Conservation (phyloP, 2,329 filamentous ascomycete genomes). For the Periconia sp. region DNA sequence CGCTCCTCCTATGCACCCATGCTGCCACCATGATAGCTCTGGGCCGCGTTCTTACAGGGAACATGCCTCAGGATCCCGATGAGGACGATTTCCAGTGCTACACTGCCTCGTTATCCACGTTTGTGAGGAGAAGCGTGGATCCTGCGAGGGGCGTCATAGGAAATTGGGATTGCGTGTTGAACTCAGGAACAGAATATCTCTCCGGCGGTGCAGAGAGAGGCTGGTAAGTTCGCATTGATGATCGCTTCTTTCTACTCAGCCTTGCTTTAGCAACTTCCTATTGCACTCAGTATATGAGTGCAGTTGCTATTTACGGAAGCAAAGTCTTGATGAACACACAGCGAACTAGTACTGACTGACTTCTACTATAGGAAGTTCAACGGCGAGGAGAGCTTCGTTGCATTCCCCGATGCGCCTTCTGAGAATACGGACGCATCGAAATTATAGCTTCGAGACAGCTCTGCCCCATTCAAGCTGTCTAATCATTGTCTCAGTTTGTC, state of each 20-base stretch:
- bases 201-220: conserved; percentile 80
- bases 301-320: not conserved
- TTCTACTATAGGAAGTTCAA: conserved; percentile 34
- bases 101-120: conserved; percentile 79
- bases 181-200: conserved; percentile 85
- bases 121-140: conserved; percentile 50
- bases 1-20: conserved; percentile 83
- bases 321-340: not conserved
- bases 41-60: conserved; percentile 78
- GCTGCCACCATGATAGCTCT: conserved; percentile 87
- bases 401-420: conserved; percentile 24
- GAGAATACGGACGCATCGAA: conserved; percentile 22
- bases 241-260: not conserved
- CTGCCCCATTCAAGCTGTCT: too few species aligned
- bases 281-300: not conserved
- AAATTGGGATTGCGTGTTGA: conserved; percentile 76
- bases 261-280: not conserved
- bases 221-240: conserved; percentile 60
- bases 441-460: conserved; percentile 17
- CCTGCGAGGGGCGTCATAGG: conserved; percentile 66
- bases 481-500: too few species aligned
- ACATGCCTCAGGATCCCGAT: conserved; percentile 69
- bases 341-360: conserved; percentile 4
- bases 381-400: conserved; percentile 40
- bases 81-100: conserved; percentile 83